Base-by-base conservation (phyloP, 2,329 filamentous ascomycete species). In the Talaromyces sp. region DNA sequence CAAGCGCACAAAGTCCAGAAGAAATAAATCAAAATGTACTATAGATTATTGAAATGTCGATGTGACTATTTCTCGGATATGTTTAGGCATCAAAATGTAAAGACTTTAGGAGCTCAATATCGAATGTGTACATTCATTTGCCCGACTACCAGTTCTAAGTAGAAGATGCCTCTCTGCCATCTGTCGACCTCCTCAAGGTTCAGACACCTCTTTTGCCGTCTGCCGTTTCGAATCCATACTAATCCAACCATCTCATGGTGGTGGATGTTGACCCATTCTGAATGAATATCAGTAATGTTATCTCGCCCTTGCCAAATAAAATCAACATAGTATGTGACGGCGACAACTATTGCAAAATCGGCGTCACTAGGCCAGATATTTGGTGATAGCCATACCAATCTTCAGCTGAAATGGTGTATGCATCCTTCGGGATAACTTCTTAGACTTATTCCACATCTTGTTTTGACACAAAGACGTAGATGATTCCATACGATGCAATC, bases 31-130 rank as follows among this genome's bases (percentile, higher is more conserved):
- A 33, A 45, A 43, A 41, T 59, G 56, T 59, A 59, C 39, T 31
- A 59, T 59, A 57, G 52, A 59, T 59, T 6, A 56, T 37, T 54
- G 50, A 54, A 54, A 35, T 54, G 31, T 35, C 31, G 35, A 35
- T 37, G 31, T 39, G 6, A 37, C 19, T 9, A 24, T 56, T 56
- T 14, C n/a, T n/a, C 37, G 33, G 11, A 24, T 22, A 37, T 54
- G n/a, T 11, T 9, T 33, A 11, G 10, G 16, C 14, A 33, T 33
- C 14, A n/a, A n/a, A 33, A 35, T 35, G 41, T 19, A 22, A 47
- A 43, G 37, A 43, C 41, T 19, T 9, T 24, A 24, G n/a, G 22
- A 47, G 47, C 24, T 31, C 5, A 4, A 27, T 50, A 50, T 27
- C 47, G 9, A 10, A 52, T 35, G 48, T 19, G 48, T n/a, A 52